phyloP scores from a whole-genome alignment of 768 basidiomycete species.

The Termitomyces heimii region DNA sequence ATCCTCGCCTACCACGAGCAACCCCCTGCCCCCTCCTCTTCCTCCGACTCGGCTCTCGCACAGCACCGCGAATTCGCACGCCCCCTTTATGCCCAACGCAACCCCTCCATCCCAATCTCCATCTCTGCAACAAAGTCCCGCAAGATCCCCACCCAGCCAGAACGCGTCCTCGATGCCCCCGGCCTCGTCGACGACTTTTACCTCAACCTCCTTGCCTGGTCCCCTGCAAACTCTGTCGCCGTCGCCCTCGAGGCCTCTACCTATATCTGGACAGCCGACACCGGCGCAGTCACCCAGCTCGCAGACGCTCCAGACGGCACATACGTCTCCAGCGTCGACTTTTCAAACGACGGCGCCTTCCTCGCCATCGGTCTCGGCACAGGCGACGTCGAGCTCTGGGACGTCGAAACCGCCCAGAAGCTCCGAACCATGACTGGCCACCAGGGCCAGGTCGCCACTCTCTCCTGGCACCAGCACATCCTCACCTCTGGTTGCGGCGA shows the following conservation, averaged over 20 bases:
- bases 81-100: constrained; percentile 65
- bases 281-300: constrained; percentile 75
- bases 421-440: constrained; percentile 91
- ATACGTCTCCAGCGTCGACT: constrained; percentile 73
- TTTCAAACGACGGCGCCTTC: constrained; percentile 76
- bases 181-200: constrained; percentile 96
- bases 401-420: constrained; percentile 70
- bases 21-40: constrained; percentile 63
- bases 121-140: constrained; percentile 65
- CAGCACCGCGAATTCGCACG: constrained; percentile 74
- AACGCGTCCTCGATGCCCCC: constrained; percentile 93
- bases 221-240: constrained; percentile 76
- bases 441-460: constrained; percentile 71
- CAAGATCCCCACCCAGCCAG: constrained; percentile 80
- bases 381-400: constrained; percentile 95
- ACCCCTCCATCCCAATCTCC: constrained; percentile 57
- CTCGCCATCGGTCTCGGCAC: constrained; percentile 75
- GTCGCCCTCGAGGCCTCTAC: constrained; percentile 84
- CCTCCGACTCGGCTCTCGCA: constrained; percentile 68
- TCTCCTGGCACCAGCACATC: constrained; percentile 87
- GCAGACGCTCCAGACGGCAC: constrained; percentile 71
- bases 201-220: constrained; percentile 91
- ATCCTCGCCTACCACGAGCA: constrained; percentile 87
- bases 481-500: constrained; percentile 87
- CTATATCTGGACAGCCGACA: constrained; percentile 93